phyloP scores from a whole-genome alignment of 495 filamentous ascomycete genomes.

The Bathelium albidoporum region DNA sequence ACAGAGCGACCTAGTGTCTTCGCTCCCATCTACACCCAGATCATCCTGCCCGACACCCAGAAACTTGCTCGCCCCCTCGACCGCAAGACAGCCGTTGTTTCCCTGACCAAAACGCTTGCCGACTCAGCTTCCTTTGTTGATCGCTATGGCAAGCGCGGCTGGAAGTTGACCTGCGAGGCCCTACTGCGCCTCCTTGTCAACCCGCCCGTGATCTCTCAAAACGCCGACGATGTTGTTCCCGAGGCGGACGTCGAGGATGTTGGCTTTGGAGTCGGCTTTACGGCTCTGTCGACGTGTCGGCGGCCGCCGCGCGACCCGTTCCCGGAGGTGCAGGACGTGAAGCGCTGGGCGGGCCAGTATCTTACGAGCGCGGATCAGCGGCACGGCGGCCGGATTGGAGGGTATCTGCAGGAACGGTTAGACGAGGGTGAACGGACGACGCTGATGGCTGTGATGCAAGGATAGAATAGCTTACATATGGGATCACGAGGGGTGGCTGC shows the following conservation, averaged over 20 bases:
- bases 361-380: slow-evolving; percentile 51
- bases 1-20: slow-evolving; percentile 48
- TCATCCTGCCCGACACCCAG: slow-evolving; percentile 81
- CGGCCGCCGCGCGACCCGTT: slow-evolving; percentile 58
- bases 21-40: slow-evolving; percentile 65
- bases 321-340: slow-evolving; percentile 71
- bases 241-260: slow-evolving; percentile 90
- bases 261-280: slow-evolving; percentile 88
- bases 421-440: slow-evolving; percentile 44
- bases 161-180: slow-evolving; percentile 75
- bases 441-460: slow-evolving; percentile 46
- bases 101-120: slow-evolving; percentile 78
- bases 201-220: slow-evolving; percentile 58
- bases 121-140: slow-evolving; percentile 70
- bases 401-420: slow-evolving; percentile 50
- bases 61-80: slow-evolving; percentile 77
- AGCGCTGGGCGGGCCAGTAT: slow-evolving; percentile 66
- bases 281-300: slow-evolving; percentile 78
- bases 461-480: background rate
- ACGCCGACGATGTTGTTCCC: slow-evolving; percentile 60
- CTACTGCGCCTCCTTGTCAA: slow-evolving; percentile 81
- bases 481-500: background rate
- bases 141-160: slow-evolving; percentile 66
- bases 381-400: slow-evolving; percentile 43
- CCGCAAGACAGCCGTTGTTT: slow-evolving; percentile 87